phyloP scores from a whole-genome alignment of 116 monocot species.

The Zostera marina region DNA sequence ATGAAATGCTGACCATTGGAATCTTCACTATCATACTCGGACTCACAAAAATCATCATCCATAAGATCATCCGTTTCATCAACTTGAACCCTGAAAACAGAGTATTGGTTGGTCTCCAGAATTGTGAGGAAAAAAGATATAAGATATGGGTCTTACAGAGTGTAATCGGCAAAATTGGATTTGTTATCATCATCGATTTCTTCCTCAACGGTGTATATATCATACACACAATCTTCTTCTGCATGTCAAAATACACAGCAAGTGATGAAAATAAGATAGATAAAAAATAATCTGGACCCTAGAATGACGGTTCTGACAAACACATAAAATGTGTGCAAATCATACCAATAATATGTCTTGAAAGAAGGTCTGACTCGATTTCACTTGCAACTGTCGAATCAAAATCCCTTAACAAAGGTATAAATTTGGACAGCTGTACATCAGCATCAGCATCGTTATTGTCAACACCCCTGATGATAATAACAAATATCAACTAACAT shows the following conservation, averaged over 20 bases:
- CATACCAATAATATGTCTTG: too few species aligned
- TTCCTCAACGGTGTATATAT: conserved; percentile 56
- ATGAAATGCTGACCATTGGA: conserved; percentile 48
- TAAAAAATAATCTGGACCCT: too few species aligned
- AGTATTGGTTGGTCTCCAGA: not conserved
- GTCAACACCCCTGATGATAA: too few species aligned
- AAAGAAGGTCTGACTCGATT: too few species aligned
- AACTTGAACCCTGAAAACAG: conserved; percentile 43
- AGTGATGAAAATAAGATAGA: too few species aligned
- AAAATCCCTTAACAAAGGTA: too few species aligned
- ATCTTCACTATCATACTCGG: conserved; percentile 71
- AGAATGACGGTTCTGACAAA: too few species aligned
- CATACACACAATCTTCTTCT: conserved; percentile 56
- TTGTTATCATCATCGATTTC: conserved; percentile 11
- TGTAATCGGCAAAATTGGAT: conserved; percentile 19
- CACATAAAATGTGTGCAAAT: too few species aligned
- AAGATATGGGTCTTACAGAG: conserved; percentile 26
- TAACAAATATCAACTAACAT: too few species aligned
- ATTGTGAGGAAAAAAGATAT: not conserved
- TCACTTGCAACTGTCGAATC: too few species aligned
- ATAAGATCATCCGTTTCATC: conserved; percentile 26
- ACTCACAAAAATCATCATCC: conserved; percentile 18
- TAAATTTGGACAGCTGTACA: too few species aligned
- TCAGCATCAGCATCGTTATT: too few species aligned
- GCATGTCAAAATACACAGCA: not conserved